Conservation (phyloP, 2,329 filamentous ascomycete genomes). For the Stagonosporopsis chrysanthemi region DNA sequence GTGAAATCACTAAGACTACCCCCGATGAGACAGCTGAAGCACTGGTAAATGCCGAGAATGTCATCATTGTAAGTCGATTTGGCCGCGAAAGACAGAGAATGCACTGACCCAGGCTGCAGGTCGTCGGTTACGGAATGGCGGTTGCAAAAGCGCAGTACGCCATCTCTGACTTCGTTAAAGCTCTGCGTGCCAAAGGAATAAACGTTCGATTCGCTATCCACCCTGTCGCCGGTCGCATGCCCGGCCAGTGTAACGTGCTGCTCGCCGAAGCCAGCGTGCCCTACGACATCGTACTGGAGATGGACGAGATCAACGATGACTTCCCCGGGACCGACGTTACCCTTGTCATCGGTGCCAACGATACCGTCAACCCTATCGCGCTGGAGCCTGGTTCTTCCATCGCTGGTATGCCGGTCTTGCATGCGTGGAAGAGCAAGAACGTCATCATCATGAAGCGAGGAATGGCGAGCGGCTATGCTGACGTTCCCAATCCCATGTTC, state of each 20-base stretch:
- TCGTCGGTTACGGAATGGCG: slow-evolving; percentile 93
- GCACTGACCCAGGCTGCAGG: slow-evolving; percentile 25
- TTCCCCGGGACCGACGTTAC: slow-evolving; percentile 86
- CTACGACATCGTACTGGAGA: slow-evolving; percentile 91
- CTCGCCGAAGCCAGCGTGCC: slow-evolving; percentile 87
- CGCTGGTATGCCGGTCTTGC: slow-evolving; percentile 89
- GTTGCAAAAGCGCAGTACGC: slow-evolving; percentile 94
- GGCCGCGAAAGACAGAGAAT: background rate
- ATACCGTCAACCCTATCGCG: slow-evolving; percentile 90
- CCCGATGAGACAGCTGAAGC: slow-evolving; percentile 83
- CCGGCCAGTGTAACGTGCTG: slow-evolving; percentile 90
- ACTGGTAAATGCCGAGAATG: slow-evolving; percentile 77
- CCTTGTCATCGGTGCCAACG: slow-evolving; percentile 89
- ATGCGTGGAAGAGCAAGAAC: slow-evolving; percentile 94
- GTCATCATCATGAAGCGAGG: slow-evolving; percentile 93
- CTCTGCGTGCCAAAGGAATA: slow-evolving; percentile 76
- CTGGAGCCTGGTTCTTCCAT: slow-evolving; percentile 84
- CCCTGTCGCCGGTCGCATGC: slow-evolving; percentile 90
- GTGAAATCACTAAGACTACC: slow-evolving; percentile 77
- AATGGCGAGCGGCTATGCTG: slow-evolving; percentile 87
- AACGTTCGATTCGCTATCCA: slow-evolving; percentile 90
- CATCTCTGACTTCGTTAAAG: slow-evolving; percentile 79
- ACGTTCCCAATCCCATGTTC: slow-evolving; percentile 93
- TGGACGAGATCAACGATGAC: slow-evolving; percentile 96
- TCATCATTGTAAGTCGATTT: slow-evolving; percentile 70